Conservation (phyloP, 768 basidiomycete genomes). For the Amanita brunnescens region DNA sequence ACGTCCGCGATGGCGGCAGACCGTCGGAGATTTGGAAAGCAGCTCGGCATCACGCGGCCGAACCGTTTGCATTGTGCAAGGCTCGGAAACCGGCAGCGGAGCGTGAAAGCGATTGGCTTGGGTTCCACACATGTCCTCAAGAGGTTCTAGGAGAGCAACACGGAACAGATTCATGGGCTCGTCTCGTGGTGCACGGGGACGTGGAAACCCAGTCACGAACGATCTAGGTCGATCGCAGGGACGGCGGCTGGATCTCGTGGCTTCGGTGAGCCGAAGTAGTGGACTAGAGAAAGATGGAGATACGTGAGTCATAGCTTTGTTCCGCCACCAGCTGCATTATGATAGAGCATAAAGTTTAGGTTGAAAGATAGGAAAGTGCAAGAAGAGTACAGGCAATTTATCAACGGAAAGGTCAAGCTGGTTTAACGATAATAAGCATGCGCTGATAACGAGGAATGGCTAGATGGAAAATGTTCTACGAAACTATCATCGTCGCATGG, state of each 20-base stretch:
- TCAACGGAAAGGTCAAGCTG: conserved; percentile 50
- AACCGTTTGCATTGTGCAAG: too few species aligned
- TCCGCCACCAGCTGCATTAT: conserved; percentile 12
- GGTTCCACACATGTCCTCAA: not conserved
- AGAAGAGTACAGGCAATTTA: conserved; percentile 57
- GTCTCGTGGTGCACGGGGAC: not conserved
- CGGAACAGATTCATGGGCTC: not conserved
- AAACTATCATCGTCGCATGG: conserved; percentile 21
- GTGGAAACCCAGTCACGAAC: not conserved
- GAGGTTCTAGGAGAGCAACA: not conserved
- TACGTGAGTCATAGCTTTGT: conserved; percentile 40
- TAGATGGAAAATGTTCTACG: conserved; percentile 45
- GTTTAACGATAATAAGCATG: not conserved
- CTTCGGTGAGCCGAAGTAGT: conserved; percentile 71
- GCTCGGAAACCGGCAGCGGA: too few species aligned
- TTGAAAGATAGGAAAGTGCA: conserved; percentile 52
- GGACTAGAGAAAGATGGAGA: conserved; percentile 69
- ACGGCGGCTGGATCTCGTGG: conserved; percentile 52
- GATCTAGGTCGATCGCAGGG: conserved; percentile 3
- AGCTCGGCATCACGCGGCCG: not conserved
- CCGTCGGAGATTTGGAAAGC: not conserved
- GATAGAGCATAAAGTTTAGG: conserved; percentile 34
- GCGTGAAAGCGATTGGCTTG: too few species aligned
- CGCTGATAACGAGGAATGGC: not conserved
- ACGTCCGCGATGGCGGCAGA: not conserved